These are phyloP conservation scores for Pythium guiyangense DNA, from an alignment of 352 stramenopile species.

Conservation along the genomic window DNA sequence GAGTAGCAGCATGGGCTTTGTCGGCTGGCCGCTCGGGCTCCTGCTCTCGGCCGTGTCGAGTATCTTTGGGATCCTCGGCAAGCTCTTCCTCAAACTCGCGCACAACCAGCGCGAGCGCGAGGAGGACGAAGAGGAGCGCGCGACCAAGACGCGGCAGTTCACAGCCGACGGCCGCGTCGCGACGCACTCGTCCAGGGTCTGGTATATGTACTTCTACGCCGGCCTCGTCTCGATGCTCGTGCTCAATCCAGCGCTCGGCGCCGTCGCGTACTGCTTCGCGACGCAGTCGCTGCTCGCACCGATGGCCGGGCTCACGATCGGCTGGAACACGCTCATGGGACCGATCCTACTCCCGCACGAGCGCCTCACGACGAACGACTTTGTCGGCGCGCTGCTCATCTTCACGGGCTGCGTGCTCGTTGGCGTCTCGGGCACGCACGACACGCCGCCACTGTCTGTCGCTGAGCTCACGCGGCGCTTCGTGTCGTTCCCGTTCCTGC, in stretches of 20 bases:
- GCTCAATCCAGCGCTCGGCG: slow-evolving; percentile 60
- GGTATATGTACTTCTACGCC: slow-evolving; percentile 68
- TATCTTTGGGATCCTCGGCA: slow-evolving; percentile 76
- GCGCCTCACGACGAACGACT: slow-evolving; percentile 66
- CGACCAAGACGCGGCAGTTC: slow-evolving; percentile 21
- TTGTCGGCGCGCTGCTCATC: slow-evolving; percentile 69
- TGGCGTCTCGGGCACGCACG: slow-evolving; percentile 61
- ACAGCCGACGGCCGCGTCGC: slow-evolving; percentile 12
- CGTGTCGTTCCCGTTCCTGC: slow-evolving; percentile 51
- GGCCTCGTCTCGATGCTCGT: slow-evolving; percentile 72
- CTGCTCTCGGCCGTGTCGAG: slow-evolving; percentile 71
- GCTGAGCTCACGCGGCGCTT: slow-evolving; percentile 51
- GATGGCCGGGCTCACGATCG: slow-evolving; percentile 78
- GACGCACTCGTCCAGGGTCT: slow-evolving; percentile 18
- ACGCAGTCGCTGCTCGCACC: slow-evolving; percentile 77
- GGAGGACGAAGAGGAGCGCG: slow-evolving; percentile 32
- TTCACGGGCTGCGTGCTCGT: slow-evolving; percentile 77
- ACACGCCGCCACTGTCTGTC: slow-evolving; percentile 54
- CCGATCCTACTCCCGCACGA: slow-evolving; percentile 67
- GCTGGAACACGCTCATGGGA: slow-evolving; percentile 79
- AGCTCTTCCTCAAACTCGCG: slow-evolving; percentile 77
- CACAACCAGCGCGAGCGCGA: slow-evolving; percentile 66
- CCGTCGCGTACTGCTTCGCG: slow-evolving; percentile 70
- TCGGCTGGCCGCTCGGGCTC: slow-evolving; percentile 76
- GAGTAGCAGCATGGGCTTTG: slow-evolving; percentile 23